Percentiles rank a stretch among this genome's conserved stretches.
These are phyloP conservation scores for Alternaria gaisen DNA, from an alignment of 2,329 filamentous ascomycete species.

Conservation along the genomic window DNA sequence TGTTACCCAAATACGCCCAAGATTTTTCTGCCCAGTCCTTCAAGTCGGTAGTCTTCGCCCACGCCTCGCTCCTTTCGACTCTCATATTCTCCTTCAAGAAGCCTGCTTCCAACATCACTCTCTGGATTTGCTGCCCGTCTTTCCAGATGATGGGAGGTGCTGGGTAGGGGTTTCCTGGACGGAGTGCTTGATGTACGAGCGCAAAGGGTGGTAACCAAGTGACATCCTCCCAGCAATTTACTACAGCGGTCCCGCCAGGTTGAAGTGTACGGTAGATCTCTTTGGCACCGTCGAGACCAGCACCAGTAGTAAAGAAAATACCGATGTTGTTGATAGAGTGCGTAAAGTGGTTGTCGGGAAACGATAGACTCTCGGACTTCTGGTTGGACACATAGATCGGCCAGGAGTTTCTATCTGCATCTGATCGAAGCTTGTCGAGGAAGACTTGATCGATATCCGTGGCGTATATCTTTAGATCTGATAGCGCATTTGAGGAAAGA, in stretches of 20 bases:
- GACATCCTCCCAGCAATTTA: constrained; percentile 49
- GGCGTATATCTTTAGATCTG: constrained; percentile 37
- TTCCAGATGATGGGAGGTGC: constrained; percentile 36
- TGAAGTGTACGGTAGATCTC: constrained; percentile 53
- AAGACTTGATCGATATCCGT: constrained; percentile 44
- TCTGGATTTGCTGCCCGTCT: constrained; percentile 38
- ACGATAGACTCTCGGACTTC: constrained; percentile 26
- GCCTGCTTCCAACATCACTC: constrained; percentile 40
- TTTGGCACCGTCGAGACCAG: constrained; percentile 42
- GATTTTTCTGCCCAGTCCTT: constrained; percentile 38
- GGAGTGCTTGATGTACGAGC: constrained; percentile 27
- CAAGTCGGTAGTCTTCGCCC: constrained; percentile 28
- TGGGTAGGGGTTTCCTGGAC: constrained; percentile 28
- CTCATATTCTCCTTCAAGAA: constrained; percentile 34
- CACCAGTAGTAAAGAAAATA: constrained; percentile 49
- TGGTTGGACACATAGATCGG: constrained; percentile 33
- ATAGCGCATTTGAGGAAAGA: constrained; percentile 16
- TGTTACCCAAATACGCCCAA: constrained; percentile 42
- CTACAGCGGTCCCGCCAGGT: constrained; percentile 49
- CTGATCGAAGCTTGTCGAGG: constrained; percentile 28
- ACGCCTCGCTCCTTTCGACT: constrained; percentile 37
- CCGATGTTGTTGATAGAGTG: constrained; percentile 54
- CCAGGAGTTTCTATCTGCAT: constrained; percentile 30
- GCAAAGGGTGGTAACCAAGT: constrained; percentile 37
- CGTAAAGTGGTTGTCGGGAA: constrained; percentile 47